These are phyloP conservation scores for Lipomyces lipofer DNA, from an alignment of 805 yeast species.

Conservation along the genomic window DNA sequence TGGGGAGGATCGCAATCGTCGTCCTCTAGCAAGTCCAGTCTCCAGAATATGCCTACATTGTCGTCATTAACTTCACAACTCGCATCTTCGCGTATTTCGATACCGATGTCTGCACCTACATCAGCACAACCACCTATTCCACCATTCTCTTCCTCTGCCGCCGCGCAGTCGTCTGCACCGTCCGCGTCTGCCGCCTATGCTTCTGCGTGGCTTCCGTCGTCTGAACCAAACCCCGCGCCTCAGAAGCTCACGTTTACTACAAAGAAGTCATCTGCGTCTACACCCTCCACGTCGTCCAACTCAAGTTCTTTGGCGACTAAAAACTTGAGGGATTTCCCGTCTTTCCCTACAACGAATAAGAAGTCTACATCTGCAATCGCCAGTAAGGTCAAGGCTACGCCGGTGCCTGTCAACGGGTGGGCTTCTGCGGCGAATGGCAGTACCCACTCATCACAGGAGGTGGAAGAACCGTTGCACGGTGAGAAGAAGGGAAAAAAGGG, in stretches of 20 bases:
- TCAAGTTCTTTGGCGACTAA: slow-evolving; percentile 1
- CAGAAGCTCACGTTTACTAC: slow-evolving; percentile 19
- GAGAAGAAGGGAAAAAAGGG: slow-evolving; percentile 24
- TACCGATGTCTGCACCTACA: slow-evolving; percentile 15
- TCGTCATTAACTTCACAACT: neutral
- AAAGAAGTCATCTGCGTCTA: neutral
- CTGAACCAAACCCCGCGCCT: slow-evolving; percentile 8
- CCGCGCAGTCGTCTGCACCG: slow-evolving; percentile 13
- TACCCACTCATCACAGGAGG: neutral
- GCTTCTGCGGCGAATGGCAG: slow-evolving; percentile 8
- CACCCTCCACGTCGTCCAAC: neutral
- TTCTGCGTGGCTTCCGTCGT: slow-evolving; percentile 22
- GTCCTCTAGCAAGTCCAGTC: slow-evolving; percentile 6
- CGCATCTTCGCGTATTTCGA: neutral
- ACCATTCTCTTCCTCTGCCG: slow-evolving; percentile 12
- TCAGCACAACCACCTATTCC: slow-evolving; percentile 19
- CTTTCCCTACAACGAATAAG: slow-evolving; percentile 20
- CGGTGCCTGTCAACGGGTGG: slow-evolving; percentile 11
- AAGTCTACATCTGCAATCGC: neutral
- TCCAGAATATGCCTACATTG: slow-evolving; percentile 10
- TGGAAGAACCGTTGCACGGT: neutral
- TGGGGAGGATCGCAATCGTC: slow-evolving; percentile 7
- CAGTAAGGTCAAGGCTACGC: neutral
- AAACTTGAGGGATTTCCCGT: slow-evolving; percentile 26
- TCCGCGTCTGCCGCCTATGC: slow-evolving; percentile 18